phyloP scores from a whole-genome alignment of 345 rosid genomes.

The Viola odorata region DNA sequence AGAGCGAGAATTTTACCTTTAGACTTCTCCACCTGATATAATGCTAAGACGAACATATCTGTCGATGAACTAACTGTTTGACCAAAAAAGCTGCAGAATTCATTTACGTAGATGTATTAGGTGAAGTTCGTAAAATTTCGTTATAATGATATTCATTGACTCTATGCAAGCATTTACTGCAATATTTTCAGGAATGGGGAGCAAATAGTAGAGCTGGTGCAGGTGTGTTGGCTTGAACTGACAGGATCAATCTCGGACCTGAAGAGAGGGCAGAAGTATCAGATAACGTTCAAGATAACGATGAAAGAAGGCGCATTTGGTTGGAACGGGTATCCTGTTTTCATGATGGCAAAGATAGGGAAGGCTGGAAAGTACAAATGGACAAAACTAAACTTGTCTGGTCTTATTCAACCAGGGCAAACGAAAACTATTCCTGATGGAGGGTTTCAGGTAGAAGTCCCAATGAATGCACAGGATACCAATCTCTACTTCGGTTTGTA shows the following conservation, averaged over 20 bases:
- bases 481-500: slow-evolving; percentile 57
- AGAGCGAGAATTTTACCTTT: too few relatives aligned
- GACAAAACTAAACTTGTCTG: slow-evolving; percentile 20
- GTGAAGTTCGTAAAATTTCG: too few relatives aligned
- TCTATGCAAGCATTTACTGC: too few relatives aligned
- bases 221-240: background rate
- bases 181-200: too few relatives aligned
- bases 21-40: too few relatives aligned
- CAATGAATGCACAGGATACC: background rate
- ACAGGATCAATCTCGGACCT: background rate
- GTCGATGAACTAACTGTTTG: too few relatives aligned
- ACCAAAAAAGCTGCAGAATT: too few relatives aligned
- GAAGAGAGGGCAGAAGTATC: slow-evolving; percentile 7
- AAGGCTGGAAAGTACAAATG: slow-evolving; percentile 33
- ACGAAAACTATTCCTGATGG: background rate
- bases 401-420: background rate
- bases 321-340: slow-evolving; percentile 43
- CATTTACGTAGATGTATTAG: too few relatives aligned
- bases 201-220: background rate
- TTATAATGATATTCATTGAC: too few relatives aligned
- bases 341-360: slow-evolving; percentile 53
- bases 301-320: slow-evolving; percentile 41
- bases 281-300: slow-evolving; percentile 33
- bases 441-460: slow-evolving; percentile 1
- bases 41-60: too few relatives aligned